Evolutionary conservation across 2,329 filamentous ascomycete genomes (phyloP), one percentile per base, ranked within the genome.

Genomic region (Phaeophleospora eucalypticola): DNA sequence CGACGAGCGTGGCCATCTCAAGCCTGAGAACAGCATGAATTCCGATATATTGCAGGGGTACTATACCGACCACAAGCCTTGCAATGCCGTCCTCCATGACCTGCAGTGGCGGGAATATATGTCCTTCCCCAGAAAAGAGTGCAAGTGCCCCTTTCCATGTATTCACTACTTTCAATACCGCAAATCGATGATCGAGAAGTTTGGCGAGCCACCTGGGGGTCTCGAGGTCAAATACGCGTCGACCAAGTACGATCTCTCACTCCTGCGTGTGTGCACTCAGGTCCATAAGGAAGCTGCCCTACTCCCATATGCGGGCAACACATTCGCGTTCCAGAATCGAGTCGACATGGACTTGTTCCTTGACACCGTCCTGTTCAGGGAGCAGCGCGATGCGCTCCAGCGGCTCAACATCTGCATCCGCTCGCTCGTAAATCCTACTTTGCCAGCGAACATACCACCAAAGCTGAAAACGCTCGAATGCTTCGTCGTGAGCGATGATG

Each of bases 221-320:
- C 37, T 53, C 3, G 32, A 47, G 9, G 21, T 19, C 7, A 43
- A 43, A 27, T 47, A 53, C 32, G 20, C 39, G 10, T 33, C 37
- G 12, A 48, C 51, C 6, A 50, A 51, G 33, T 42, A 48, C 12
- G 37, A 53, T 21, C 42, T 50, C 9, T 33, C 35, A 24, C 42
- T 55, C 18, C 42, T 52, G 12, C 39, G 34, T 12, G 46, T 41
- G 4, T 49, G 46, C 19, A 39, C 36, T 18, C 44, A 41, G 33
- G 48, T 52, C 29, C 40, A 55, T 34, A 46, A 46, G n/a, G 52
- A 52, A 9, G 44, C 49, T 1, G 41, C 52, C 17, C 29, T 51
- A 2, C 34, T 50, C 2, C 49, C 52, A 7, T 53, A 49, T 20
- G 47, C 36, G 16, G 39, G 47, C 7, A 53, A 50, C 20, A 50